Conservation (phyloP, 2,329 filamentous ascomycete species). For the Aspergillus unguis region DNA sequence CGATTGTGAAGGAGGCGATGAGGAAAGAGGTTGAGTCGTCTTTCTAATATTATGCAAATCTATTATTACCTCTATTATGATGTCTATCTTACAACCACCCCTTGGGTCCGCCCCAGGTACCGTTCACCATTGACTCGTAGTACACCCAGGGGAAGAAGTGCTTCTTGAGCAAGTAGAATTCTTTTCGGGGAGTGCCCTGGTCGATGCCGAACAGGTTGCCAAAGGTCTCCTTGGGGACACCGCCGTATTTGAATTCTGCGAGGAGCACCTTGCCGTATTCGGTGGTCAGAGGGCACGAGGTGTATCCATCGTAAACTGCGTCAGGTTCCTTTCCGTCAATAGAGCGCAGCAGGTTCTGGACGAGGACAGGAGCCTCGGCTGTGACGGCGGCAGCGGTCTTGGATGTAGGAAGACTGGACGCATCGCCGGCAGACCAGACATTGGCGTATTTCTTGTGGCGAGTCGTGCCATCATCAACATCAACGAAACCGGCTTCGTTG, state of each 20-base stretch:
- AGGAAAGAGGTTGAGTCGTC: constrained; percentile 49
- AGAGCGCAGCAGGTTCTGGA: constrained; percentile 46
- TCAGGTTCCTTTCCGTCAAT: constrained; percentile 48
- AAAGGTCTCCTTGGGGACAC: constrained; percentile 62
- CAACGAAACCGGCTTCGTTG: constrained; percentile 56
- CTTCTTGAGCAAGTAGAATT: constrained; percentile 63
- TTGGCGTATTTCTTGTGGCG: constrained; percentile 55
- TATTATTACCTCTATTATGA: too few relatives aligned
- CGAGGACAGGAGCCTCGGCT: constrained; percentile 51
- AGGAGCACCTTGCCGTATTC: constrained; percentile 62
- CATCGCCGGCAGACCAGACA: constrained; percentile 59
- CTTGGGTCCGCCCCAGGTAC: constrained; percentile 60
- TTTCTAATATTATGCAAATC: background rate
- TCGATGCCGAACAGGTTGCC: constrained; percentile 54
- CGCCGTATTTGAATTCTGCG: constrained; percentile 64
- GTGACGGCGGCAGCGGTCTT: constrained; percentile 57
- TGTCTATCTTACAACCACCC: constrained; percentile 39
- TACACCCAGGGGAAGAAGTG: constrained; percentile 68
- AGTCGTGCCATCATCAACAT: constrained; percentile 53
- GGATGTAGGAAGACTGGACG: constrained; percentile 57
- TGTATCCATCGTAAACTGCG: constrained; percentile 53
- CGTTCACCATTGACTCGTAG: constrained; percentile 58
- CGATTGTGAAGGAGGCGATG: constrained; percentile 59
- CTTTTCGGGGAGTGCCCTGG: constrained; percentile 53
- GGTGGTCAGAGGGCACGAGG: constrained; percentile 54